phyloP scores from a whole-genome alignment of 768 basidiomycete species.

The Lactifluus hygrophoroides region DNA sequence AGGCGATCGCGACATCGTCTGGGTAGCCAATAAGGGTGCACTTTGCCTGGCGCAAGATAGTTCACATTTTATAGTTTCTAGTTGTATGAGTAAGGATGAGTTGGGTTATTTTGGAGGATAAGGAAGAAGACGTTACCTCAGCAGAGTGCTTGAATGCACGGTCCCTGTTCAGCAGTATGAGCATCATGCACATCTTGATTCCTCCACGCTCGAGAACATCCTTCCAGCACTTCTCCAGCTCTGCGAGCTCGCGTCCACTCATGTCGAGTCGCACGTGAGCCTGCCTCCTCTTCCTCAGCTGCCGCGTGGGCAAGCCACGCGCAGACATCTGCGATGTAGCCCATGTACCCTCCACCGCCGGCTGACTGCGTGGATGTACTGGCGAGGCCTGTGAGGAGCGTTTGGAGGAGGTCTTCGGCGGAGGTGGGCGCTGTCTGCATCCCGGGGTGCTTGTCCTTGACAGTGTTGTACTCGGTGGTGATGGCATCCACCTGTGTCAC shows the following conservation, averaged over 20 bases:
- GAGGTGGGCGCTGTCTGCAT: slow-evolving; percentile 54
- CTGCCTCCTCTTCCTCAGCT: slow-evolving; percentile 84
- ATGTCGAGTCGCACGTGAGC: slow-evolving; percentile 65
- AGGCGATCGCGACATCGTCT: slow-evolving; percentile 77
- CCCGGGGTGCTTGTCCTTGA: slow-evolving; percentile 62
- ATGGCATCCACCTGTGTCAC: slow-evolving; percentile 48
- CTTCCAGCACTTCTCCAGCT: slow-evolving; percentile 71
- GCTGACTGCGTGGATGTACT: slow-evolving; percentile 50
- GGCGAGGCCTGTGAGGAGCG: slow-evolving; percentile 85
- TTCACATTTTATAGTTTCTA: slow-evolving; percentile 75
- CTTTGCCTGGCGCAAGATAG: slow-evolving; percentile 68
- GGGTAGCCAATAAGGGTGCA: slow-evolving; percentile 77
- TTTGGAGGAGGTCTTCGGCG: slow-evolving; percentile 90
- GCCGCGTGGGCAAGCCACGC: slow-evolving; percentile 63
- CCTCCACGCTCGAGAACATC: slow-evolving; percentile 69
- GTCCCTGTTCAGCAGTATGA: slow-evolving; percentile 93
- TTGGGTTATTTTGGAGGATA: neutral
- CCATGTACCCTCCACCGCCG: slow-evolving; percentile 85
- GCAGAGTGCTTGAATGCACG: slow-evolving; percentile 45
- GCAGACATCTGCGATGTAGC: slow-evolving; percentile 83
- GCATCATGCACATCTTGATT: slow-evolving; percentile 82
- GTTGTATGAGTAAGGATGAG: neutral
- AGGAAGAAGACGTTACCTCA: slow-evolving; percentile 36
- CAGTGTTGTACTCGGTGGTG: slow-evolving; percentile 42
- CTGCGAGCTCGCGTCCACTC: slow-evolving; percentile 69